Evolutionary conservation across 805 yeast genomes (phyloP).

Genomic region (Saccharomycopsis oosterbeekiorum): DNA sequence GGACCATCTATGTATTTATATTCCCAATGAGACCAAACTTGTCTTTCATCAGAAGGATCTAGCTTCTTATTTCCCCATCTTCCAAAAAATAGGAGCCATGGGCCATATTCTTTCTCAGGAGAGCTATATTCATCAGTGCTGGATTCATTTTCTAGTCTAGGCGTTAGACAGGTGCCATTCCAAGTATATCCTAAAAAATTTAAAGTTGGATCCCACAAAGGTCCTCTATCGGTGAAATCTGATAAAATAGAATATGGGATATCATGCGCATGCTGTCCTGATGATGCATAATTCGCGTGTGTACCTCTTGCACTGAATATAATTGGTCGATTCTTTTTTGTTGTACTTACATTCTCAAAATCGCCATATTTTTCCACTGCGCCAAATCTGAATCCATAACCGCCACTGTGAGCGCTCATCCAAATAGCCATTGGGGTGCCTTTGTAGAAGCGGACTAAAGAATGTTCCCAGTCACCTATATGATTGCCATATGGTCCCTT

Average conservation of each 20-base stretch:
- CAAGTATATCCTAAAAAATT: slow-evolving; percentile 76
- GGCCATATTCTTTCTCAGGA: slow-evolving; percentile 45
- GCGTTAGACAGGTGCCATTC: slow-evolving; percentile 46
- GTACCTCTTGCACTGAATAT: slow-evolving; percentile 92
- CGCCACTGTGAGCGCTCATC: slow-evolving; percentile 99
- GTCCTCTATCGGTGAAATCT: slow-evolving; percentile 93
- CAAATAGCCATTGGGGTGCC: slow-evolving; percentile 78
- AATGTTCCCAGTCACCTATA: slow-evolving; percentile 97
- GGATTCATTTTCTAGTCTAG: slow-evolving; percentile 25
- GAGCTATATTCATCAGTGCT: slow-evolving; percentile 31
- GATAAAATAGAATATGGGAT: slow-evolving; percentile 83
- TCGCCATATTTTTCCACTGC: slow-evolving; percentile 56
- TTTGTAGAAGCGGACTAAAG: slow-evolving; percentile 70
- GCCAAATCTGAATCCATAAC: slow-evolving; percentile 75
- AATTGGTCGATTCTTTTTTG: slow-evolving; percentile 44
- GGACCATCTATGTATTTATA: slow-evolving; percentile 93
- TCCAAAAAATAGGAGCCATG: slow-evolving; percentile 77
- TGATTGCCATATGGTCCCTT: slow-evolving; percentile 96
- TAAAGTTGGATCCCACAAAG: slow-evolving; percentile 85
- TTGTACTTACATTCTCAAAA: slow-evolving; percentile 19
- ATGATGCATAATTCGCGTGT: slow-evolving; percentile 93
- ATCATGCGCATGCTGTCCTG: slow-evolving; percentile 94
- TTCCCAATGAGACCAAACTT: slow-evolving; percentile 79
- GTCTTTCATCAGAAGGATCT: slow-evolving; percentile 61
- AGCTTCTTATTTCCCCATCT: slow-evolving; percentile 86